These are phyloP conservation scores for Furcasterigmium sp. DNA, from an alignment of 2,329 filamentous ascomycete species.

Conservation along the genomic window DNA sequence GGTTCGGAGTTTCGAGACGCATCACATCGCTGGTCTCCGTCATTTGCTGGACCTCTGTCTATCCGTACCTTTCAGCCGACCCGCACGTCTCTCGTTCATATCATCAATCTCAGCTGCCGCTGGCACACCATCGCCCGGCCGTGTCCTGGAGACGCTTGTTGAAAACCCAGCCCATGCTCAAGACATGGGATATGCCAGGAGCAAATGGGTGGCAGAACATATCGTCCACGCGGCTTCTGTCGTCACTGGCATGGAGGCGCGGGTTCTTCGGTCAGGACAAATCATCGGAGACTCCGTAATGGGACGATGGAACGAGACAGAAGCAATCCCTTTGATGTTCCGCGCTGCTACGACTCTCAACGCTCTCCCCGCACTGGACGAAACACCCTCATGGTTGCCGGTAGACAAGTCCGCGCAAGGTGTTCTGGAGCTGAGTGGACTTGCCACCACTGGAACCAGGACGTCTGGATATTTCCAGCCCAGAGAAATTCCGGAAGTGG, in stretches of 20 bases:
- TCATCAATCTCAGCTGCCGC: constrained; percentile 38
- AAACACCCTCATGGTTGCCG: constrained; percentile 32
- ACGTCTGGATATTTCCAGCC: constrained; percentile 8
- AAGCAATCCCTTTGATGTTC: constrained; percentile 44
- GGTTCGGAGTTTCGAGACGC: constrained; percentile 39
- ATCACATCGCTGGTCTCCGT: constrained; percentile 38
- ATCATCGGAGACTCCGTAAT: constrained; percentile 39
- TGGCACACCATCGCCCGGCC: constrained; percentile 28
- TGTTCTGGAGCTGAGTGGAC: constrained; percentile 24
- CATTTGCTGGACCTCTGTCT: constrained; percentile 37
- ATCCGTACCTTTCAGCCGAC: constrained; percentile 20
- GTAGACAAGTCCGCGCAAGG: constrained; percentile 28
- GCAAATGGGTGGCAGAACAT: constrained; percentile 42
- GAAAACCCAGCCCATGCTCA: constrained; percentile 32
- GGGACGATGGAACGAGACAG: constrained; percentile 43
- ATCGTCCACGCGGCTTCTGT: constrained; percentile 27
- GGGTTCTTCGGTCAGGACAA: constrained; percentile 36
- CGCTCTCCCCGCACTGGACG: constrained; percentile 37
- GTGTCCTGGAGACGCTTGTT: constrained; percentile 29
- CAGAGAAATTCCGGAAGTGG: constrained; percentile 16
- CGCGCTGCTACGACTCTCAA: constrained; percentile 38
- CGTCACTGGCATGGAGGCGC: constrained; percentile 22
- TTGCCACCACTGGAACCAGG: constrained; percentile 8
- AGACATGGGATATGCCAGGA: constrained; percentile 45
- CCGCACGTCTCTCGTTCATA: constrained; percentile 36